Evolutionary conservation across 805 yeast species (phyloP), one percentile per base, ranked within the genome.

Genomic region (Barnettozyma vustinii): DNA sequence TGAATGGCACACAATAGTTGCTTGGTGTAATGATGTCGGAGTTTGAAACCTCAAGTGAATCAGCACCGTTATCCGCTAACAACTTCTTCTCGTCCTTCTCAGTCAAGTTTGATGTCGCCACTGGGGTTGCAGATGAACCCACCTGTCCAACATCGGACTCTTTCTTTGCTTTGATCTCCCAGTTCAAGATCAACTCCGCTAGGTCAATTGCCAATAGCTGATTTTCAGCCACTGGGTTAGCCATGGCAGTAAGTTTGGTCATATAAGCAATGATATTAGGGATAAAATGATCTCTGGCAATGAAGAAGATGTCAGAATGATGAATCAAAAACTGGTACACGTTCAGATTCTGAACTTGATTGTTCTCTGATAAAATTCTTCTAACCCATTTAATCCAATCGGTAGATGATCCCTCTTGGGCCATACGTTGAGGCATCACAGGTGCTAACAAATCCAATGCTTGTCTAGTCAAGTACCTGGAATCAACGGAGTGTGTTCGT

Each of bases 371-470:
- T 13, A 94, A 73, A 2, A 92, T 94, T 46, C 97, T 76, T 55
- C 97, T 81, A 0, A 97, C 96, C 91, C 96, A 90, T 56, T 87
- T 91, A 45, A 94, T 77, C 98, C 98, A 94, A 51, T 78, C 71
- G 1, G 68, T 64, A 0, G 72, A 67, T 0, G 71, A 65, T 0
- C 81, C 87, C 8, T 69, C 70, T 20, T 72, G 71, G 1, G 71
- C 71, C 67, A 86, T 77, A 46, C 95, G 73, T 48, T 75, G 74
- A 2, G 87, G 81, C 74, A 92, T 75, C 0, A 86, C 94, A 0
- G 97, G 96, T 0, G 97, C 97, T 18, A 94, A 70, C 5, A 87
- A 70, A 59, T 91, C 96, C 35, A 95, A 72, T 0, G 97, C 95
- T 60, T 89, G 95, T 62, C 83, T 80, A 0, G 91, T 96, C 60